These are phyloP conservation scores for Hanseniaspora lachancei DNA, from an alignment of 805 yeast genomes.

Conservation along the genomic window DNA sequence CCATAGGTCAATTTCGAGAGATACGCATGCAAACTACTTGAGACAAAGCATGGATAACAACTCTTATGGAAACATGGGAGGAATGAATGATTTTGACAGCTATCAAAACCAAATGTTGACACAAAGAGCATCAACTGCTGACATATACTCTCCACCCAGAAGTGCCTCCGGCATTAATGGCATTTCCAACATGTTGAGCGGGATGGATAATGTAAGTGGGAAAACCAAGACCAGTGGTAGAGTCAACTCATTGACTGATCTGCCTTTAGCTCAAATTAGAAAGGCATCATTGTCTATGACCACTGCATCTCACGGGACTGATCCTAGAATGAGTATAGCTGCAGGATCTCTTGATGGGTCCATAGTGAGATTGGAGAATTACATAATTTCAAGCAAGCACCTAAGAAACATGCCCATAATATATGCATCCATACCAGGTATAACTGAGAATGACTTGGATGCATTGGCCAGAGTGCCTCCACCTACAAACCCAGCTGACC, in stretches of 20 bases:
- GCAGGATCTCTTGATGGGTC: slow-evolving; percentile 5
- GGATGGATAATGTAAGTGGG: not conserved
- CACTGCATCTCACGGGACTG: slow-evolving; percentile 4
- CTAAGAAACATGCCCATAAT: slow-evolving; percentile 16
- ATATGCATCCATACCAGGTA: slow-evolving; percentile 18
- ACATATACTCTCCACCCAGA: not conserved
- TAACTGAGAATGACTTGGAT: slow-evolving; percentile 48
- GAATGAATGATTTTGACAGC: not conserved
- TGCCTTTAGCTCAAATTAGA: not conserved
- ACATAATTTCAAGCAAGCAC: not conserved
- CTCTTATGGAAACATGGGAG: not conserved
- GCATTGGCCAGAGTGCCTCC: slow-evolving; percentile 70
- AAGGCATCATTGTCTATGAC: not conserved
- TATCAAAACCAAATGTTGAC: not conserved
- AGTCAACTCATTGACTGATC: not conserved
- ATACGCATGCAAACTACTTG: not conserved
- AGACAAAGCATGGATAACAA: not conserved
- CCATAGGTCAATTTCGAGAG: not conserved
- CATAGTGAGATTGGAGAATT: not conserved
- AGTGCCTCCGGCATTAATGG: not conserved
- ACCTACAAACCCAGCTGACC: slow-evolving; percentile 97
- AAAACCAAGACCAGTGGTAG: not conserved
- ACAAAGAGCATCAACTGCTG: not conserved
- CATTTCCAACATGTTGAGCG: not conserved
- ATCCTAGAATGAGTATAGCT: slow-evolving; percentile 9